These are phyloP conservation scores for Cyclotella kingstonii DNA, from an alignment of 108 stramenopile species.

Conservation along the genomic window DNA sequence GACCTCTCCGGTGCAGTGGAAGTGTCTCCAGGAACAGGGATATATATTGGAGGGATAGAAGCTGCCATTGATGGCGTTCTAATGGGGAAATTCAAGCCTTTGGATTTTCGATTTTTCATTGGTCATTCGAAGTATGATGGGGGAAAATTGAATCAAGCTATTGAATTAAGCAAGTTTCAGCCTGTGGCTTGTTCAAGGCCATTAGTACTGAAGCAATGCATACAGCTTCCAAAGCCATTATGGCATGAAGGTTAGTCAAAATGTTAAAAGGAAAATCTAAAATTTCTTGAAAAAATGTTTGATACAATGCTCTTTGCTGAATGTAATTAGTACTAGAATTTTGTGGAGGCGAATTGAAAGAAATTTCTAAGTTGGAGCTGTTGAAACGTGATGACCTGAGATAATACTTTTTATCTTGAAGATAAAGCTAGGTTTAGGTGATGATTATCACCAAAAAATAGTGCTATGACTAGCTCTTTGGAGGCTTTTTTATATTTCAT, in stretches of 20 bases:
- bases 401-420: too few relatives aligned
- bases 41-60: slow-evolving; percentile 73
- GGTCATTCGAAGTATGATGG: slow-evolving; percentile 56
- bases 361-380: slow-evolving; percentile 68
- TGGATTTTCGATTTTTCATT: slow-evolving; percentile 85
- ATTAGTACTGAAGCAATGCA: slow-evolving; percentile 83
- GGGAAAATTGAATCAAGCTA: slow-evolving; percentile 49
- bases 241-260: slow-evolving; percentile 82
- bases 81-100: slow-evolving; percentile 60
- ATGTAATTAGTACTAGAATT: slow-evolving; percentile 78
- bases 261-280: too few relatives aligned
- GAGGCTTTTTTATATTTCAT: too few relatives aligned
- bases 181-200: slow-evolving; percentile 74
- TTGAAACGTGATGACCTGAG: slow-evolving; percentile 67
- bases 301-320: too few relatives aligned
- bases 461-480: too few relatives aligned
- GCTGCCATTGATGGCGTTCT: slow-evolving; percentile 76
- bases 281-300: too few relatives aligned
- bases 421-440: too few relatives aligned
- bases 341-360: slow-evolving; percentile 65
- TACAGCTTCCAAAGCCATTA: slow-evolving; percentile 78
- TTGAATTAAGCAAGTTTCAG: slow-evolving; percentile 64
- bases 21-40: slow-evolving; percentile 62
- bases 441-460: too few relatives aligned
- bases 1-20: slow-evolving; percentile 70